Base-by-base conservation (phyloP, 164 flowering plant genomes). In the Magnolia sinica region DNA sequence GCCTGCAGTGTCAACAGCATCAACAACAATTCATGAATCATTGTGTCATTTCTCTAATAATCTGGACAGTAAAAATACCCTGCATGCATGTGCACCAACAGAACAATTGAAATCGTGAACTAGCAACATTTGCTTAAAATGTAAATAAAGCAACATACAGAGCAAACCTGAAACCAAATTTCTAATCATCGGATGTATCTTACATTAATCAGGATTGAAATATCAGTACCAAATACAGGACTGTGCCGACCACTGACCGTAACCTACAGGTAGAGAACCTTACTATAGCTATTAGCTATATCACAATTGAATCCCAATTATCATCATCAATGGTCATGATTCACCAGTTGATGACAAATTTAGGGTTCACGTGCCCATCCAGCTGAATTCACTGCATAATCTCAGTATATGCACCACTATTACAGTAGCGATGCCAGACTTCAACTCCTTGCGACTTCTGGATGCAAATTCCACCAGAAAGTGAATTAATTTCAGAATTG, bases 1-100 rank as follows among this genome's bases (percentile, higher is more conserved):
- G 88, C 85, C 96, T 90, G 87, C 79, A 74, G 7, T 27, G 29
- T 18, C 50, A 71, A 76, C 31, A 51, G 45, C 27, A 66, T 66
- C 69, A 66, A 22, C 24, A 27, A 22, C 16, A 24, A 22, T 10
- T 23, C 45, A 22, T 11, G 2, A 66, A 22, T 14, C 16, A 24
- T 5, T 24, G 13, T 63, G 19, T 63, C 9, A 63, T 63, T 22
- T 63, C 20, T 16, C 22, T 22, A 63, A 18, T 22, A 63, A 63
- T 63, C 65, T 18, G n/a, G 22, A 63, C 22, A 63, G 4, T 18
- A 16, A 63, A 63, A 22, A 7, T 18, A 8, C 45, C 45, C 45
- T 37, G 22, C 22, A 18, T 63, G 23, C 65, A n/a, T n/a, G 65
- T 63, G 19, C n/a, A 8, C 22, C 19, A 63, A 63, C 22, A n/a